Base-by-base conservation (phyloP, 345 rosid genomes). In the Populus euphratica region DNA sequence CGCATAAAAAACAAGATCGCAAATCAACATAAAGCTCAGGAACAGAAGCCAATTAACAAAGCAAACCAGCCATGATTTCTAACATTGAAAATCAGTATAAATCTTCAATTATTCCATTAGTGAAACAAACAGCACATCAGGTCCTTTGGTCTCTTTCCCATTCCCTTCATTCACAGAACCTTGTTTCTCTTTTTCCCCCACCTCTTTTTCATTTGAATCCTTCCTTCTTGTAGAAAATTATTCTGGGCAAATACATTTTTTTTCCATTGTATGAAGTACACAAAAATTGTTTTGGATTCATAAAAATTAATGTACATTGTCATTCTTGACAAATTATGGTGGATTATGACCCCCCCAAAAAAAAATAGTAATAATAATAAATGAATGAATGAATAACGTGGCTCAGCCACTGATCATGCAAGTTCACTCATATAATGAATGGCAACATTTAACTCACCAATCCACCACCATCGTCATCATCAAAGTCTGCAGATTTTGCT, bases 381-480 rank as follows among this genome's bases (percentile, higher is more conserved):
- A 33, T 1, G 13, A 44, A 44, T 13, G 2, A 44, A 33, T 1
- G 18, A 50, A 50, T 50, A 17, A 50, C 18, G n/a, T 18, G 7
- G 21, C 59, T 50, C 8, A 17, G 59, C n/a, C 59, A 50, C 21
- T 56, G 62, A 56, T 56, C 25, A 56, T 56, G 62, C 62, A 56
- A n/a, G 62, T 35, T 66, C n/a, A 18, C 41, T 31, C 39, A 17
- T 31, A 35, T 41, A 66, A 66, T 66, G 20, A 36, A 33, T 13
- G 69, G 73, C 56, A 77, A 67, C 12, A 79, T 41, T 43, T 54
- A 76, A 81, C 94, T 87, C 73, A 93, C 98, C 93, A 94, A 78
- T 56, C 98, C 98, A 75, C 97, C 97, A 62, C 97, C 97, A 79
- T 94, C 98, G 83, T 94, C 97, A 85, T 94, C 98, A 87, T 94